Conservation (phyloP, 2,329 filamentous ascomycete genomes). For the Aureobasidium sp. region DNA sequence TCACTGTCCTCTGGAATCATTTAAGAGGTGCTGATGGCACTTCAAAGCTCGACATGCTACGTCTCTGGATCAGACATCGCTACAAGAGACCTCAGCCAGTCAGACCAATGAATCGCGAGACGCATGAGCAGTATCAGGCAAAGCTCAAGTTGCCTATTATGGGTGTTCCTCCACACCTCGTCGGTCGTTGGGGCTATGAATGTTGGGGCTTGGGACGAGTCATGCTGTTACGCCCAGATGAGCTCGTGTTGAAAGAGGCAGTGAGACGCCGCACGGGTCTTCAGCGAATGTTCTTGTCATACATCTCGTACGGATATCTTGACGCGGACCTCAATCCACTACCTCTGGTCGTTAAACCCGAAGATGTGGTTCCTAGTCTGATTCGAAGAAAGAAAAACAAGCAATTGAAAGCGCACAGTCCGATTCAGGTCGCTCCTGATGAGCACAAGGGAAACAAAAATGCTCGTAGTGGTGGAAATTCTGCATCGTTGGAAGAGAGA, state of each 20-base stretch:
- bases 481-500: neutral
- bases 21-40: conserved; percentile 51
- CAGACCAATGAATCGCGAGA: neutral
- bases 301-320: conserved; percentile 58
- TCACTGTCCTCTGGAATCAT: conserved; percentile 47
- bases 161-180: conserved; percentile 46
- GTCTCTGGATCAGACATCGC: conserved; percentile 53
- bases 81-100: conserved; percentile 30
- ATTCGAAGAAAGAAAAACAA: conserved; percentile 36
- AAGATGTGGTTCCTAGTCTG: conserved; percentile 35
- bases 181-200: conserved; percentile 46
- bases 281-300: conserved; percentile 47
- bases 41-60: conserved; percentile 49
- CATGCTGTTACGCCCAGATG: conserved; percentile 49
- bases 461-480: neutral
- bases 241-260: conserved; percentile 53
- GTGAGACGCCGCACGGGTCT: conserved; percentile 47
- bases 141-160: conserved; percentile 33
- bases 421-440: conserved; percentile 9
- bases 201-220: conserved; percentile 32
- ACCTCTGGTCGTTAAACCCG: conserved; percentile 38
- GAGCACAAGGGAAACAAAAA: neutral
- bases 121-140: conserved; percentile 22
- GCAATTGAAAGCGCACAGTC: conserved; percentile 2
- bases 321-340: conserved; percentile 47